Evolutionary conservation across 2,329 filamentous ascomycete species (phyloP).

Genomic region (Dactylellina cionopaga): DNA sequence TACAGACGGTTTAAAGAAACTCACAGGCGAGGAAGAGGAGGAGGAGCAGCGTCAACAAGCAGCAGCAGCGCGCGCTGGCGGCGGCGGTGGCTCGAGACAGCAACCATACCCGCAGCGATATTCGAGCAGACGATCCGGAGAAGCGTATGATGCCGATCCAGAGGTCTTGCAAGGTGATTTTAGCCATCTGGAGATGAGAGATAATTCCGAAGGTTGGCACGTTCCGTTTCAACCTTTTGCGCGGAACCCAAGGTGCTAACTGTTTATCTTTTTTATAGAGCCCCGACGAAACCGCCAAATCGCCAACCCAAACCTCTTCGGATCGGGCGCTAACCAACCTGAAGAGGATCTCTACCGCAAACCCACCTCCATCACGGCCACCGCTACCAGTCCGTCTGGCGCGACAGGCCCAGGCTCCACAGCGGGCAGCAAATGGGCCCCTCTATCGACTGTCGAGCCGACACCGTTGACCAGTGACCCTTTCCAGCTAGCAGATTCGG

Average conservation of each 20-base stretch:
- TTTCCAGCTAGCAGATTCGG: constrained; percentile 94
- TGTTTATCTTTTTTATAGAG: constrained; percentile 60
- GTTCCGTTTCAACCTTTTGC: neutral
- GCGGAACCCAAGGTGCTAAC: neutral
- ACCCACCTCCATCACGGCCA: constrained; percentile 64
- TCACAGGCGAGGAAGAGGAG: constrained; percentile 85
- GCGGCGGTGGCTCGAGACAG: constrained; percentile 58
- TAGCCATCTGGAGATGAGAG: constrained; percentile 71
- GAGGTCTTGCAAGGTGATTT: constrained; percentile 92
- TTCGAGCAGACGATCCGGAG: constrained; percentile 73
- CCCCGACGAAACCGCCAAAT: constrained; percentile 71
- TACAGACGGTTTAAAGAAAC: constrained; percentile 86
- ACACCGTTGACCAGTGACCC: constrained; percentile 93
- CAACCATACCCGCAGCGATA: constrained; percentile 69
- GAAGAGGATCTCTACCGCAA: constrained; percentile 64
- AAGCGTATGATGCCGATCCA: constrained; percentile 93
- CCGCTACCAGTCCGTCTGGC: neutral
- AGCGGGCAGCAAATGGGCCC: constrained; percentile 90
- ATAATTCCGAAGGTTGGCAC: constrained; percentile 65
- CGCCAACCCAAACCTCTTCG: constrained; percentile 83
- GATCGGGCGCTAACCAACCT: constrained; percentile 68
- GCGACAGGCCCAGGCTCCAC: constrained; percentile 58
- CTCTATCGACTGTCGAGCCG: constrained; percentile 84
- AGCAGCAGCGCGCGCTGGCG: constrained; percentile 54
- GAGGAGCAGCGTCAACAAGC: constrained; percentile 64